Conservation (phyloP, 371 early-diverging fungal species). For the Circinella minor region DNA sequence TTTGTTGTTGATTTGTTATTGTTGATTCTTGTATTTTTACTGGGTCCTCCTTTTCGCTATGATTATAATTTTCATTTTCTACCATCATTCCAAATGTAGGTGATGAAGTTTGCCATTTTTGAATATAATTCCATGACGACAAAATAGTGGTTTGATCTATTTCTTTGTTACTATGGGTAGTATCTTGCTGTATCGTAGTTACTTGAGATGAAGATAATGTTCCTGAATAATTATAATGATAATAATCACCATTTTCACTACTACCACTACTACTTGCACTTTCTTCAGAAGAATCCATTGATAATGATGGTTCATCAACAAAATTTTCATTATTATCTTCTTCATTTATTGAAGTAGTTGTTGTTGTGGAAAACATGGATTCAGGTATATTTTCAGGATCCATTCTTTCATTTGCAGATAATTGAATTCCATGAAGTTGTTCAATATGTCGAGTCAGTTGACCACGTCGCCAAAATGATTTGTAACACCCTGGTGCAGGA, state of each 20-base stretch:
- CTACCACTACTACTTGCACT: conserved; percentile 11
- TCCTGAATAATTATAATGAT: conserved; percentile 1
- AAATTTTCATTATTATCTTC: not conserved
- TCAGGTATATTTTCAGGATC: conserved; percentile 20
- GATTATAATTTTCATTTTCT: not conserved
- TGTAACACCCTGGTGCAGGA: conserved; percentile 43
- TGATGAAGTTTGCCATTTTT: conserved; percentile 12
- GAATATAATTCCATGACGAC: not conserved
- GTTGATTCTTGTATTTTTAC: not conserved
- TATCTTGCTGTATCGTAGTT: not conserved
- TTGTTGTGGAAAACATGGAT: conserved; percentile 1
- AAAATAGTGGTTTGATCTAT: no score
- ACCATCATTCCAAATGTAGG: not conserved
- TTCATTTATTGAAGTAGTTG: not conserved
- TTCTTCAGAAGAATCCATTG: not conserved
- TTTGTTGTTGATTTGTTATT: not conserved
- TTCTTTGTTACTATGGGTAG: no score
- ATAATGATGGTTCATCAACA: not conserved
- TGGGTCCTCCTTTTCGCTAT: no score
- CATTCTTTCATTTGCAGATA: conserved; percentile 6
- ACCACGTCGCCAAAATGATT: conserved; percentile 52
- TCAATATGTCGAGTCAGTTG: conserved; percentile 50
- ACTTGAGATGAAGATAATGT: not conserved
- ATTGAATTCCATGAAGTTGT: conserved; percentile 22
- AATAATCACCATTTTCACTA: conserved; percentile 14